phyloP scores from a whole-genome alignment of 371 early-diverging fungal species.

The Rhizopus sp. region DNA sequence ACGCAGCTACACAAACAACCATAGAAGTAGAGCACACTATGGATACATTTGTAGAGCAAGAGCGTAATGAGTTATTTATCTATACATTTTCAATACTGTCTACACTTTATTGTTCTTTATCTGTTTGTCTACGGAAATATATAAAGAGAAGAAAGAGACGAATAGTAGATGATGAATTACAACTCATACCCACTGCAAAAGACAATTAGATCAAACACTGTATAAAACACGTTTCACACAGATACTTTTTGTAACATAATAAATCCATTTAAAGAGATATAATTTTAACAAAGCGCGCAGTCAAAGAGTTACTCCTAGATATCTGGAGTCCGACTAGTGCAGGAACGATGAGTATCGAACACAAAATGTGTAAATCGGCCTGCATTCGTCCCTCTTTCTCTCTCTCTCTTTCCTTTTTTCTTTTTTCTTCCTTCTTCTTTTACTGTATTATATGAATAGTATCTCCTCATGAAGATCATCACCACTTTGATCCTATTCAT shows the following conservation, averaged over 20 bases:
- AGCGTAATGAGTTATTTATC: slow-evolving; percentile 32
- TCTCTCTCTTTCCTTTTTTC: slow-evolving; percentile 1
- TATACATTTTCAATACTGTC: slow-evolving; percentile 27
- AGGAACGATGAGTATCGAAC: no score
- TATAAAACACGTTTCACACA: no score
- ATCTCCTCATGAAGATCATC: no score
- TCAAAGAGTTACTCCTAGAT: no score
- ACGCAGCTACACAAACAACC: slow-evolving; percentile 7
- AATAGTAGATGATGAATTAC: slow-evolving; percentile 5
- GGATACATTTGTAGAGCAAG: slow-evolving; percentile 18
- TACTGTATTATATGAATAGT: not conserved
- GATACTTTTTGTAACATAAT: no score
- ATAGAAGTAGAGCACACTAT: slow-evolving; percentile 21
- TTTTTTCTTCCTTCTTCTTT: slow-evolving; percentile 1
- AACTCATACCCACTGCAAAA: not conserved
- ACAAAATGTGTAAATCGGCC: no score
- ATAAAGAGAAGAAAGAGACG: slow-evolving; percentile 7
- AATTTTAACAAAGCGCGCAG: no score
- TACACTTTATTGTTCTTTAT: slow-evolving; percentile 30
- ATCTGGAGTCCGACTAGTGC: no score
- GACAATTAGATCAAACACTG: not conserved
- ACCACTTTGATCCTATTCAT: no score
- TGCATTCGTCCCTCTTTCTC: not conserved
- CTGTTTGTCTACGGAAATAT: slow-evolving; percentile 22
- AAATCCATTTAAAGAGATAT: no score